Base-by-base conservation (phyloP, 75 land plant genomes). In the Azolla pinnata region DNA sequence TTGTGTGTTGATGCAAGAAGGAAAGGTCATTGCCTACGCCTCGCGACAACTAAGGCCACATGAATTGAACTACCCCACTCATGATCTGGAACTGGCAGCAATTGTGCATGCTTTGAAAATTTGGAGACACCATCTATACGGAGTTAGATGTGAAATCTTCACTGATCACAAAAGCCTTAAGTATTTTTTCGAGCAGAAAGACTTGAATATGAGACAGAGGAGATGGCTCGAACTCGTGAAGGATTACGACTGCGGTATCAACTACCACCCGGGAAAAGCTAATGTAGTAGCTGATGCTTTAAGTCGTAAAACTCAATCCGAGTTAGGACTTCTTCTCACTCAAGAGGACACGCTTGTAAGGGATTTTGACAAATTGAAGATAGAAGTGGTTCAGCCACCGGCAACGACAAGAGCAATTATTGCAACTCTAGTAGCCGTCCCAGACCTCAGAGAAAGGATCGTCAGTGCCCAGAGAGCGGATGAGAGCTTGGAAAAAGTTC, bases 201-300 rank as follows among this genome's bases (percentile, higher is more conserved):
- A 67, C 23, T 2, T 27, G 0, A 69, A 66, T 0, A 0, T 52
- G 3, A 27, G 18, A 0, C 72, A 75, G 52, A 59, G 63, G 18
- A 45, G 29, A 4, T 75, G 68, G 63, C 1, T 69, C 0, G 19
- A 17, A 16, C 54, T 60, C 20, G 28, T 76, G 0, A 2, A 60
- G 0, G 74, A 72, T 10, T 66, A 30, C 34, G 66, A 76, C 26
- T 70, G 21, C 28, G 33, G 20, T 21, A 58, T 70, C 8, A 47
- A 56, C 0, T 76, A 62, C 52, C 32, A 45, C 9, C 0, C 31
- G 1, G 73, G 66, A 0, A 29, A 27, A 14, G 48, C 35, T 0
- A 70, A 76, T 33, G 25, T 38, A 10, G 69, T 59, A 0, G 79
- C 67, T 0, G 71, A 77, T 67, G 70, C 71, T 1, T 62, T 77